Conservation (phyloP, 345 rosid genomes). For the Rhodomyrtus tomentosa region DNA sequence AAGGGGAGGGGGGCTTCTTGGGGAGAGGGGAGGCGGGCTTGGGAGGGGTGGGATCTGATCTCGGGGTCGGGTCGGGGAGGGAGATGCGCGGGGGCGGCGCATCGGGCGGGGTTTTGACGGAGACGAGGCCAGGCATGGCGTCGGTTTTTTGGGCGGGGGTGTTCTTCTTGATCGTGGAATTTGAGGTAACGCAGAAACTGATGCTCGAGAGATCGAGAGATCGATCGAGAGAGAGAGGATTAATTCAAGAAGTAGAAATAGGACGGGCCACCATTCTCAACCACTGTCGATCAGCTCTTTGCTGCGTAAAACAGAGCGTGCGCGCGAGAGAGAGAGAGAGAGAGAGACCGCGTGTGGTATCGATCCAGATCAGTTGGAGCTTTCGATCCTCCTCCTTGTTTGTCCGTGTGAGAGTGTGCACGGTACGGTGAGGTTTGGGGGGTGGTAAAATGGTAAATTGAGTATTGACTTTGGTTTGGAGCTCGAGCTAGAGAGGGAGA, state of each 20-base stretch:
- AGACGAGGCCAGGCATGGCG: conserved; percentile 84
- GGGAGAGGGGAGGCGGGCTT: conserved; percentile 19
- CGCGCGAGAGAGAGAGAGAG: neutral
- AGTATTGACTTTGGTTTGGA: neutral
- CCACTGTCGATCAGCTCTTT: neutral
- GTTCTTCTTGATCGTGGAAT: neutral
- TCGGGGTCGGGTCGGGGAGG: conserved; percentile 48
- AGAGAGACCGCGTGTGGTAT: neutral
- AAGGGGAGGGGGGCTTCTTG: conserved; percentile 55
- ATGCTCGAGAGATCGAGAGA: neutral
- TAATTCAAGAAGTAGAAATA: neutral
- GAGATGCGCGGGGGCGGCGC: conserved; percentile 57
- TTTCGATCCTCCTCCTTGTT: neutral
- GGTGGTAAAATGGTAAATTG: neutral
- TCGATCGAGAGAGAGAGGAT: neutral
- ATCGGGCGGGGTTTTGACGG: conserved; percentile 74
- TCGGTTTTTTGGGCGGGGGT: neutral
- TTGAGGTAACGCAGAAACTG: neutral
- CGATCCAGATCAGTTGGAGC: neutral
- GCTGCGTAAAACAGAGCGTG: neutral
- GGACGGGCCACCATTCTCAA: neutral
- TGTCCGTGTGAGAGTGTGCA: neutral
- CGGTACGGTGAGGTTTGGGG: too few species aligned
- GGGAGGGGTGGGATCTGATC: conserved; percentile 16
- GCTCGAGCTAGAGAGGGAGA: too few species aligned